These are phyloP conservation scores for Amphirosellinia nigrospora DNA, from an alignment of 495 filamentous ascomycete genomes.

Conservation along the genomic window DNA sequence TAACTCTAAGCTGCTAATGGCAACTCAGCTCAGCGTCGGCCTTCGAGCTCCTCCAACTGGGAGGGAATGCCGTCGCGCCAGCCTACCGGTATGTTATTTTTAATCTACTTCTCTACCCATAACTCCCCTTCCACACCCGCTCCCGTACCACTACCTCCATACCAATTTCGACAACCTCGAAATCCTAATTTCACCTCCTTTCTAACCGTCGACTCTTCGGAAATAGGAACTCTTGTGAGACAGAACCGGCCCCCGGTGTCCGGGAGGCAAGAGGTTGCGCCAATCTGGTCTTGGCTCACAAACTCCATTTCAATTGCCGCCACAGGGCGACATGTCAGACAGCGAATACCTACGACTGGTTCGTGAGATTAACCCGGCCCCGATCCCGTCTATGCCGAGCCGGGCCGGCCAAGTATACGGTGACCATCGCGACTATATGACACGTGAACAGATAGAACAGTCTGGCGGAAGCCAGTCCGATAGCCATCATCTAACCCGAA, in stretches of 20 bases:
- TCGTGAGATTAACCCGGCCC: neutral
- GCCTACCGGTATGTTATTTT: neutral
- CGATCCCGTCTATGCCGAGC: neutral
- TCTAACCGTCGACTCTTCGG: neutral
- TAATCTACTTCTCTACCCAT: neutral
- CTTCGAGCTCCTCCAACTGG: neutral
- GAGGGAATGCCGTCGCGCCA: neutral
- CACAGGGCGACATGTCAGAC: neutral
- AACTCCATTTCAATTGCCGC: neutral
- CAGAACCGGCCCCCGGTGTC: neutral
- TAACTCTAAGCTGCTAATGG: neutral
- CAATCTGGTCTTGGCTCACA: neutral
- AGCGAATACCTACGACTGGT: neutral
- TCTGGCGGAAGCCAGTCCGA: neutral
- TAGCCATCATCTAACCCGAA: neutral
- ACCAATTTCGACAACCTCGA: neutral
- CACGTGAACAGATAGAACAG: neutral
- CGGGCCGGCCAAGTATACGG: neutral
- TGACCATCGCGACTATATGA: conserved; percentile 4
- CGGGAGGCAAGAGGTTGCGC: neutral
- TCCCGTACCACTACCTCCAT: too few species aligned
- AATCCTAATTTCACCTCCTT: neutral
- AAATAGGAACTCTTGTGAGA: neutral
- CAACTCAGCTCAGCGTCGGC: neutral
- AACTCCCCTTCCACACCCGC: too few species aligned